Base-by-base conservation (phyloP, 1,284 basidiomycete genomes). In the Ustanciosporium gigantosporum region DNA sequence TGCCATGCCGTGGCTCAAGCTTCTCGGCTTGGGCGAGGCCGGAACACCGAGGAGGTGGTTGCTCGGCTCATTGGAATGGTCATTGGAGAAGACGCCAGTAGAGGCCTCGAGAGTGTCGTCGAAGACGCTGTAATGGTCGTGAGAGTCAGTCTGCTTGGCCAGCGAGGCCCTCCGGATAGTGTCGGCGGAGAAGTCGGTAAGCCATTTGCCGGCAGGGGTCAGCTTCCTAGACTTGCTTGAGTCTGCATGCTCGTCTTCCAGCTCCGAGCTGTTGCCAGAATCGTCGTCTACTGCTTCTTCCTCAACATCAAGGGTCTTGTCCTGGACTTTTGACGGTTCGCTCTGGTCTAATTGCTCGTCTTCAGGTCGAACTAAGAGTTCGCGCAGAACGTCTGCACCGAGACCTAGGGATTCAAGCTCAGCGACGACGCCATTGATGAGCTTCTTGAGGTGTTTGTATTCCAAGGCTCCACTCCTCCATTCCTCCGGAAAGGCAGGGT, bases 391-490 rank as follows among this genome's bases (percentile, higher is more conserved):
- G 5, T 82, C 80, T 0, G 82, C 87, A 36, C 84, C 84, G 4
- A 94, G 81, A 7, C 91, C 92, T 41, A 93, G 81, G 6, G 84
- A 82, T 7, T 85, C 83, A 23, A 97, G 85, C 78, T 97, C 92
- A 15, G 82, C 80, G 0, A 89, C 90, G 36, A 93, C 86, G 75
- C 87, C 84, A 70, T 91, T 90, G 74, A 97, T 91, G 41, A 95
- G 82, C 73, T 91, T 92, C 80, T 97, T 96, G 61, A 97, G 86
- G 88, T 91, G 72, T 35, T 89, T 83, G 77, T 96, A 96, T 72
- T 93, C 87, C 49, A 96, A 88, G 0, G 89, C 88, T 78, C 86
- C 86, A 21, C 86, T 81, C 20, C 86, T 83, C 61, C 90, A 82
- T 57, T 89, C 87, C 36, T 85, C 84, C 0, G 89, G 89, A 7